A percentile compares a stretch with the other conserved stretches of the same genome.
Evolutionary conservation across 2,329 filamentous ascomycete species (phyloP).

Genomic region (Aspergillus vadensis): DNA sequence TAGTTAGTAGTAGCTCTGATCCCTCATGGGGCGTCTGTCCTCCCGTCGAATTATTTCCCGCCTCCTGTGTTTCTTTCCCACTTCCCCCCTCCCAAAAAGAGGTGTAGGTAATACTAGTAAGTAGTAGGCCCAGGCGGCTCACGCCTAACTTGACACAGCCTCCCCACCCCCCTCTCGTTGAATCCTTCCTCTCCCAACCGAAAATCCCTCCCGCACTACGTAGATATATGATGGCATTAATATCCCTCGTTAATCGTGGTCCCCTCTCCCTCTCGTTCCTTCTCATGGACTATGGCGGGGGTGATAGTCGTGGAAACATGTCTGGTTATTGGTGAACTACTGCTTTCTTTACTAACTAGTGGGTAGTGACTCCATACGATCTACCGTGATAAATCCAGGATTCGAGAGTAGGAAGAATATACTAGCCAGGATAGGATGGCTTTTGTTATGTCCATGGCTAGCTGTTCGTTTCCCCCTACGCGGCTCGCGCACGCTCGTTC

Average conservation of each 20-base stretch:
- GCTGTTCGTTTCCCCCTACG: not conserved
- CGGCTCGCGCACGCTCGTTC: not conserved
- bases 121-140: not conserved
- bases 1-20: too few relatives aligned
- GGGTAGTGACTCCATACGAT: not conserved
- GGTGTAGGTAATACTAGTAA: not conserved
- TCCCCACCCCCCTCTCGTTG: slow-evolving; percentile 1
- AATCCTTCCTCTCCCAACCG: slow-evolving; percentile 7
- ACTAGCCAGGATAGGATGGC: not conserved
- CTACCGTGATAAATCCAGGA: not conserved
- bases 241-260: not conserved
- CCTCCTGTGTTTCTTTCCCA: not conserved
- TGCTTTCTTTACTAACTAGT: too few relatives aligned
- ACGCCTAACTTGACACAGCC: slow-evolving; percentile 10
- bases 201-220: slow-evolving; percentile 14
- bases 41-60: not conserved
- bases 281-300: not conserved
- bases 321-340: slow-evolving; percentile 2
- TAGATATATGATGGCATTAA: slow-evolving; percentile 3
- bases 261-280: not conserved
- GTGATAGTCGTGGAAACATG: not conserved
- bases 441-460: not conserved
- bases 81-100: not conserved
- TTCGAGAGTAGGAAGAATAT: not conserved
- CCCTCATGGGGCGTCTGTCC: too few relatives aligned